Evolutionary conservation across 2,329 filamentous ascomycete species (phyloP).

Genomic region (Thelonectria discophora): DNA sequence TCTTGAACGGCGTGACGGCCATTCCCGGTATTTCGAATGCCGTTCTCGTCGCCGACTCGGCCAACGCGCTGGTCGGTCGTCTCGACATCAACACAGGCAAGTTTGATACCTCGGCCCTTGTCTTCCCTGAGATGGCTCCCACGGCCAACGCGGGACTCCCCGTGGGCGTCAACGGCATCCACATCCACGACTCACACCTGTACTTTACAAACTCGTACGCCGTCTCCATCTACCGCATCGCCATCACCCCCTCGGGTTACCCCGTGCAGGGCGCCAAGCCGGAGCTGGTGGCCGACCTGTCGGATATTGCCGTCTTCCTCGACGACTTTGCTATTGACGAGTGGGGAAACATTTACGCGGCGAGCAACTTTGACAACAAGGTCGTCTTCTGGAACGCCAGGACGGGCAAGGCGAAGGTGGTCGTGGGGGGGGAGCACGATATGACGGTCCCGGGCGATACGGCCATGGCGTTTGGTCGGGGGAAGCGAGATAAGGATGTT

Average conservation of each 20-base stretch:
- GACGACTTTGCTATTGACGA: constrained; percentile 38
- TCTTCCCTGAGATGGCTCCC: constrained; percentile 26
- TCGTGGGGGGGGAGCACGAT: constrained; percentile 20
- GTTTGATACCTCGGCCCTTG: constrained; percentile 22
- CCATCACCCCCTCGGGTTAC: constrained; percentile 24
- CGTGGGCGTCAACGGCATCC: constrained; percentile 35
- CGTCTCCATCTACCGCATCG: constrained; percentile 29
- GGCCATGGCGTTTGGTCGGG: constrained; percentile 30
- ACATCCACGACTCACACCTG: constrained; percentile 21
- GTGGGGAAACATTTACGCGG: constrained; percentile 32
- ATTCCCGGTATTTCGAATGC: constrained; percentile 21
- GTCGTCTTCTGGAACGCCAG: constrained; percentile 29
- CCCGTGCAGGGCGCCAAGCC: constrained; percentile 29
- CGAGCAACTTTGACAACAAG: constrained; percentile 37
- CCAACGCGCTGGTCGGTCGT: constrained; percentile 18
- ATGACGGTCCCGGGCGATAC: constrained; percentile 38
- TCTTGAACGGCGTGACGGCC: constrained; percentile 22
- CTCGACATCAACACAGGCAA: constrained; percentile 20
- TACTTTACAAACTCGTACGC: constrained; percentile 32
- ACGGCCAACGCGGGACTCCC: constrained; percentile 5
- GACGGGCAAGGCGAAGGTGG: constrained; percentile 25
- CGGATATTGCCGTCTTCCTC: constrained; percentile 19
- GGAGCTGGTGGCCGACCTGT: constrained; percentile 33
- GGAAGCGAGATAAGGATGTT: constrained; percentile 17
- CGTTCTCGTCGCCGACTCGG: constrained; percentile 28